Conservation (phyloP, 2,329 filamentous ascomycete species). For the Sporothrix pallida region DNA sequence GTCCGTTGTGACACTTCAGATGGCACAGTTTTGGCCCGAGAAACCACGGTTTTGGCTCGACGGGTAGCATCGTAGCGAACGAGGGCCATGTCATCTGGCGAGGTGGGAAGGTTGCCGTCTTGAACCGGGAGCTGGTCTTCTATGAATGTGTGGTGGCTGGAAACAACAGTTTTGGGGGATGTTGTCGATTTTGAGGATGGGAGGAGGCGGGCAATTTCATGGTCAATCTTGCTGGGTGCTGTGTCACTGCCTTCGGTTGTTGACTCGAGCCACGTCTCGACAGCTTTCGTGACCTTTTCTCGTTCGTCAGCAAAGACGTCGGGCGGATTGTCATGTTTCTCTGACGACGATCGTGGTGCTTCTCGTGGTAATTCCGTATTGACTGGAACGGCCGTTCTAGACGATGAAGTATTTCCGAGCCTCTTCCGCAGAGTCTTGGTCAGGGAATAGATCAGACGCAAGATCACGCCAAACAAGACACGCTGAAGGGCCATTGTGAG, state of each 20-base stretch:
- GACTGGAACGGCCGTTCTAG: not conserved
- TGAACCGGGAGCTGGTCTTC: not conserved
- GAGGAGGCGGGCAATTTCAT: not conserved
- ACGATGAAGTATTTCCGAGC: not conserved
- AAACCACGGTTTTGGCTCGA: not conserved
- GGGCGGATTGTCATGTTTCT: not conserved
- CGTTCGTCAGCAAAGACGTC: not conserved
- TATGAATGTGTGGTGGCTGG: not conserved
- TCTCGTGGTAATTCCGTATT: not conserved
- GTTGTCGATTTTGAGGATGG: not conserved
- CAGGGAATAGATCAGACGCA: conserved; percentile 72
- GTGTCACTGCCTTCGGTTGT: conserved; percentile 1
- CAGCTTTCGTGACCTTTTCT: conserved; percentile 18
- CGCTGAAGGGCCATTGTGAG: conserved; percentile 89
- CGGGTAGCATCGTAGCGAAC: conserved; percentile 6
- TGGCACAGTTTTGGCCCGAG: not conserved
- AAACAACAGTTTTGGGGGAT: not conserved
- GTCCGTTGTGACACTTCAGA: not conserved
- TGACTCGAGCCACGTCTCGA: conserved; percentile 27
- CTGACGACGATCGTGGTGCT: not conserved
- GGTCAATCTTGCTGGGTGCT: not conserved
- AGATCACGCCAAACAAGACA: conserved; percentile 71
- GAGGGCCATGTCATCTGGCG: not conserved
- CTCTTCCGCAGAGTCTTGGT: conserved; percentile 50
- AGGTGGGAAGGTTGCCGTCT: not conserved